Conservation (phyloP, 306 rosid species). For the Dryas octopetala region DNA sequence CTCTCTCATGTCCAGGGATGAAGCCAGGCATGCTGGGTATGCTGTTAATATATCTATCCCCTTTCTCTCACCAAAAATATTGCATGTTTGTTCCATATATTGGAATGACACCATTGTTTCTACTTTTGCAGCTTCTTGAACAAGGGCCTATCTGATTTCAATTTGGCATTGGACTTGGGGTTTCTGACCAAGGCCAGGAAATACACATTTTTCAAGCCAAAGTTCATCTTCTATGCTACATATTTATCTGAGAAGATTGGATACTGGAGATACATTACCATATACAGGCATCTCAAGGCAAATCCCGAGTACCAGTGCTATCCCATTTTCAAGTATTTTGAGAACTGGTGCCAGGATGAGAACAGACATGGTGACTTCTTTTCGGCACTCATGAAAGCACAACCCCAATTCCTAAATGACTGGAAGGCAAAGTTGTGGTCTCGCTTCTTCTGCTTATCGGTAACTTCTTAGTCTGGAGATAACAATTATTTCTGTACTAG, state of each 20-base stretch:
- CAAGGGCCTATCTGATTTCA: conserved; percentile 97
- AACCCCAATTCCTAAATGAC: conserved; percentile 96
- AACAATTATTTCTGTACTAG: background rate
- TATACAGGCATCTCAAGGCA: conserved; percentile 90
- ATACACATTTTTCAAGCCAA: conserved; percentile 97
- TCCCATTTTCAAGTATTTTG: conserved; percentile 95
- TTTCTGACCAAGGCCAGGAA: conserved; percentile 95
- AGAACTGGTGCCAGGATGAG: conserved; percentile 99
- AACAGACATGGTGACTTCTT: conserved; percentile 97
- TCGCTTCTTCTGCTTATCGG: conserved; percentile 95
- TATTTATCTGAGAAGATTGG: conserved; percentile 98
- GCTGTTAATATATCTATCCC: background rate
- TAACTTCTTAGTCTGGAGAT: conserved; percentile 21
- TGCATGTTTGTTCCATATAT: background rate
- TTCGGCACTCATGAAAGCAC: conserved; percentile 98
- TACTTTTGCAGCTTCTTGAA: conserved; percentile 69
- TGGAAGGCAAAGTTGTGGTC: conserved; percentile 99
- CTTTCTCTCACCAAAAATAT: background rate
- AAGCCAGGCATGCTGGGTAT: conserved; percentile 99
- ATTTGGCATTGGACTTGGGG: conserved; percentile 98
- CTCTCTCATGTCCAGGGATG: conserved; percentile 99
- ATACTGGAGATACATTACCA: conserved; percentile 97
- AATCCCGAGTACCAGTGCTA: conserved; percentile 91
- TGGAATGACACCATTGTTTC: background rate
- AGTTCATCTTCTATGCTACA: conserved; percentile 96